These are phyloP conservation scores for Paracamarosporium sp. DNA, from an alignment of 2,329 filamentous ascomycete genomes.

Conservation along the genomic window DNA sequence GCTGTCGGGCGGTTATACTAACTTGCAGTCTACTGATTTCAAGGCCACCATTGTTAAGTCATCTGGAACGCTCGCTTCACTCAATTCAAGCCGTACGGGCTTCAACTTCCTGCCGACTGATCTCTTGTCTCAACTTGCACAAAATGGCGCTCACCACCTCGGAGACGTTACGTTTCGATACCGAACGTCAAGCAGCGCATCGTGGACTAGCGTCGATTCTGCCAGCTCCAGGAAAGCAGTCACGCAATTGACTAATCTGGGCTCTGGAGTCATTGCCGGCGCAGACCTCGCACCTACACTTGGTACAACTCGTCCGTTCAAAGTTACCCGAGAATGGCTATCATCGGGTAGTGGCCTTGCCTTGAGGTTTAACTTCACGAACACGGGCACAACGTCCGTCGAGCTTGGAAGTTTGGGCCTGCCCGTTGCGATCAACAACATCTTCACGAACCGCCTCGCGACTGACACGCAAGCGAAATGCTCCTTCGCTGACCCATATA, in stretches of 20 bases:
- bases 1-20: slow-evolving; percentile 23
- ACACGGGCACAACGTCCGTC: slow-evolving; percentile 48
- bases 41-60: slow-evolving; percentile 23
- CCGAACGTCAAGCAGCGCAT: slow-evolving; percentile 45
- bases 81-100: slow-evolving; percentile 23
- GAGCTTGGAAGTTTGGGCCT: slow-evolving; percentile 66
- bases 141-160: slow-evolving; percentile 64
- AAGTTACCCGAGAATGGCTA: slow-evolving; percentile 61
- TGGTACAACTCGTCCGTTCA: slow-evolving; percentile 45
- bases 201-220: slow-evolving; percentile 59
- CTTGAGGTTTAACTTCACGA: slow-evolving; percentile 60
- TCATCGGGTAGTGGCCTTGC: slow-evolving; percentile 57
- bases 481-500: slow-evolving; percentile 65
- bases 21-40: slow-evolving; percentile 18
- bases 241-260: slow-evolving; percentile 24
- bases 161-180: slow-evolving; percentile 66
- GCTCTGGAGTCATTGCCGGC: slow-evolving; percentile 42
- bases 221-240: slow-evolving; percentile 51
- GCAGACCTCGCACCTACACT: slow-evolving; percentile 54
- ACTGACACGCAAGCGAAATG: slow-evolving; percentile 59
- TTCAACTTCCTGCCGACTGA: slow-evolving; percentile 66
- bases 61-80: slow-evolving; percentile 29
- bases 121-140: slow-evolving; percentile 54
- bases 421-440: slow-evolving; percentile 68
- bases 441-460: slow-evolving; percentile 61